Base-by-base conservation (phyloP, 140 eudicot species). In the Stevia rebaudiana region DNA sequence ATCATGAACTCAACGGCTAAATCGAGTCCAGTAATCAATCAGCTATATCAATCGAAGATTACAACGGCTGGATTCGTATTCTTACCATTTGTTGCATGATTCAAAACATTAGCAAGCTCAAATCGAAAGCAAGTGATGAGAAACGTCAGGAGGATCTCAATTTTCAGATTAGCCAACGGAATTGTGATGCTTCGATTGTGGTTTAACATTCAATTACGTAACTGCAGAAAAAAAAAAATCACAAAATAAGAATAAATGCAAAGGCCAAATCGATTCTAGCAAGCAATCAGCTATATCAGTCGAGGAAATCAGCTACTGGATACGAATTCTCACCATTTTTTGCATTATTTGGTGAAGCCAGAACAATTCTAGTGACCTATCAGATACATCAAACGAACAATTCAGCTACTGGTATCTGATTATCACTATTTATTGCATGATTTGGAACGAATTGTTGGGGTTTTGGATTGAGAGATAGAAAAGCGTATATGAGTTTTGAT, bases 21-120 rank as follows among this genome's bases (percentile, higher is more conserved):
- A n/a, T 36, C 18, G 51, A 52, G 13, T 67, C 33, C 15, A 36
- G 41, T 36, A 49, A 50, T 18, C 48, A 52, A 51, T 12, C 21
- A 39, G 43, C 43, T 23, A 30, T 28, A 28, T 15, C 2, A 42
- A 39, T 53, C 53, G 12, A 15, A 68, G 11, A 53, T 23, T 51
- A 21, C 31, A 67, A 18, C 9, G 19, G 52, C 7, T 11, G 28
- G 30, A 69, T 61, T 37, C n/a, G 48, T 40, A 63, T 21, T 9
- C 56, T 37, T 61, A 61, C 70, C 63, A 50, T 71, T 24, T 49
- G 63, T 49, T 25, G 46, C 76, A 39, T 31, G 46, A 61, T 56
- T 25, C 24, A 2, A 1, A 28, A 2, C 63, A 61, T 39, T 44
- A 21, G 19, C 57, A 40, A 30, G 19, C 16, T 31, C 16, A 43